Evolutionary conservation across 441 rosid species (phyloP).

Genomic region (Raphanus hybrid): DNA sequence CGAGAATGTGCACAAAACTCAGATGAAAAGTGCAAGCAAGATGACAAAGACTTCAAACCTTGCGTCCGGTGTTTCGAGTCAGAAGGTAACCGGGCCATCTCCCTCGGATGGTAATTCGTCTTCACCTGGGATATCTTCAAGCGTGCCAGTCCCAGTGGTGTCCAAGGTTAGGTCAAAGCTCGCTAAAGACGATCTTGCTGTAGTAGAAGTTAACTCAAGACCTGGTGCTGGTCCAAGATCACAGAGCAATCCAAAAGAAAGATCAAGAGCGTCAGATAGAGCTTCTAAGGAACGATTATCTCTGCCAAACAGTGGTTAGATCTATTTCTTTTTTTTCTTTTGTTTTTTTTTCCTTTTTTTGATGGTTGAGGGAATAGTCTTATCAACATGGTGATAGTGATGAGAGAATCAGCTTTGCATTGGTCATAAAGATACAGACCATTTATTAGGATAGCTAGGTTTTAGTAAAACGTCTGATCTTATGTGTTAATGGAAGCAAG

Average conservation of each 20-base stretch:
- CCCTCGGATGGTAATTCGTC: constrained; percentile 70
- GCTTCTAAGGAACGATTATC: constrained; percentile 74
- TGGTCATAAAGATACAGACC: background rate
- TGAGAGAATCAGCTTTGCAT: background rate
- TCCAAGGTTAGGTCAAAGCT: constrained; percentile 62
- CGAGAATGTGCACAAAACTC: constrained; percentile 57
- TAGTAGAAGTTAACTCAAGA: constrained; percentile 66
- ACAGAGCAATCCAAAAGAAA: constrained; percentile 94
- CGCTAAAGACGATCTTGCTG: constrained; percentile 51
- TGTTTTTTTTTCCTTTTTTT: background rate
- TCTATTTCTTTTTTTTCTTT: constrained; percentile 22
- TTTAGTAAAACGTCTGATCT: background rate
- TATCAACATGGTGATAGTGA: constrained; percentile 7
- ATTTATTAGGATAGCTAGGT: background rate
- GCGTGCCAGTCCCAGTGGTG: constrained; percentile 57
- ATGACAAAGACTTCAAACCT: constrained; percentile 49
- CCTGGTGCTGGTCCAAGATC: constrained; percentile 67
- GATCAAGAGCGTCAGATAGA: constrained; percentile 58
- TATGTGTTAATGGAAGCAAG: background rate
- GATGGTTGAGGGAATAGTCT: background rate
- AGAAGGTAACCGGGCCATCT: constrained; percentile 67
- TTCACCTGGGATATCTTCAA: constrained; percentile 65
- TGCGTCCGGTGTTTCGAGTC: constrained; percentile 55
- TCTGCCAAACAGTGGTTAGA: constrained; percentile 77
- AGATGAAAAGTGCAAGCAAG: constrained; percentile 61